Conservation (phyloP, 495 filamentous ascomycete genomes). For the Penicillium nucicola region DNA sequence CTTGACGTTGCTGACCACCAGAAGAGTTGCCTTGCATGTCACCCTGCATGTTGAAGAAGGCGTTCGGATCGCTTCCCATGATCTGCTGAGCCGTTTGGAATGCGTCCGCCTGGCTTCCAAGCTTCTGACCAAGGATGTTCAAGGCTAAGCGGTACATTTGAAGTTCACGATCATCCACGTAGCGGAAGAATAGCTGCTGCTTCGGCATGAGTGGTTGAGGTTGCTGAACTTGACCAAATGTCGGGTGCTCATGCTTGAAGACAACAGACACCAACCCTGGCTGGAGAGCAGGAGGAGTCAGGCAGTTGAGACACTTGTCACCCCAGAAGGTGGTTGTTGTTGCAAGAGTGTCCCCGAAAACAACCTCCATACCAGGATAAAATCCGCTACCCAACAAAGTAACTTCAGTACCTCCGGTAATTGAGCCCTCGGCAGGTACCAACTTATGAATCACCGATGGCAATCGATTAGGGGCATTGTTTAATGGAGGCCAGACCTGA, state of each 20-base stretch:
- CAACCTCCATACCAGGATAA: slow-evolving; percentile 73
- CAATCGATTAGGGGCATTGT: slow-evolving; percentile 37
- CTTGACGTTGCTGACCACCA: slow-evolving; percentile 41
- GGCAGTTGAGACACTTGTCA: slow-evolving; percentile 75
- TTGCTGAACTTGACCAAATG: slow-evolving; percentile 42
- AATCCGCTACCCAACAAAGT: slow-evolving; percentile 79
- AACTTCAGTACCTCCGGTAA: slow-evolving; percentile 79
- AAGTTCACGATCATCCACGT: slow-evolving; percentile 75
- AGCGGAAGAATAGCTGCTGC: slow-evolving; percentile 66
- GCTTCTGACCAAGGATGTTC: slow-evolving; percentile 45
- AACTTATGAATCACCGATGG: slow-evolving; percentile 70
- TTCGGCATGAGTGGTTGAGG: slow-evolving; percentile 47
- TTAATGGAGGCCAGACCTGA: slow-evolving; percentile 40
- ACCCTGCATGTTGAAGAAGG: slow-evolving; percentile 42
- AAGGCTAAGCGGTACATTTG: slow-evolving; percentile 54
- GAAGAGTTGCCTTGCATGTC: slow-evolving; percentile 43
- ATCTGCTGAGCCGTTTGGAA: slow-evolving; percentile 50
- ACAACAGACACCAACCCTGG: slow-evolving; percentile 73
- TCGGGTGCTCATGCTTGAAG: slow-evolving; percentile 61
- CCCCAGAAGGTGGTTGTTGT: slow-evolving; percentile 82
- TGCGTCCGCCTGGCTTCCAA: slow-evolving; percentile 48
- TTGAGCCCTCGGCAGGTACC: slow-evolving; percentile 77
- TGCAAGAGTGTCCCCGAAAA: slow-evolving; percentile 77
- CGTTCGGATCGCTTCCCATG: slow-evolving; percentile 45
- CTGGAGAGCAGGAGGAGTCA: slow-evolving; percentile 69